These are phyloP conservation scores for Eucommia ulmoides DNA, from an alignment of 257 asterid species.

Conservation along the genomic window DNA sequence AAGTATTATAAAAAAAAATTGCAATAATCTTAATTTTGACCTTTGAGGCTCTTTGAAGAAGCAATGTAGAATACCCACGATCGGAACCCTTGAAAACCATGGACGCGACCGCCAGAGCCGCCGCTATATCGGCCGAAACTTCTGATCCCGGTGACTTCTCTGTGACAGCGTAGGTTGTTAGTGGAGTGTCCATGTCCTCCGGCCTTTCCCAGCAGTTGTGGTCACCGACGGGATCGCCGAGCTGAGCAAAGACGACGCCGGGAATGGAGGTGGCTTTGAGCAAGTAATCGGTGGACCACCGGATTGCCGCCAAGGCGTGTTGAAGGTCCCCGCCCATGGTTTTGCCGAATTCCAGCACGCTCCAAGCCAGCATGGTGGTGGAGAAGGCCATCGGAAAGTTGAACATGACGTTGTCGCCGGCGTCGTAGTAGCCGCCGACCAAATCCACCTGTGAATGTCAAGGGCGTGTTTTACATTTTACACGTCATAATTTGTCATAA, in stretches of 20 bases:
- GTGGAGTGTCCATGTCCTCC: not conserved
- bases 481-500: too few relatives aligned
- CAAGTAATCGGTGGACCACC: not conserved
- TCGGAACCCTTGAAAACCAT: slow-evolving; percentile 22
- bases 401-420: not conserved
- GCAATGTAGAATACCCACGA: slow-evolving; percentile 18
- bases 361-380: not conserved
- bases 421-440: not conserved
- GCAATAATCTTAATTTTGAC: not conserved
- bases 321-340: not conserved
- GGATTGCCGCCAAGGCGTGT: not conserved
- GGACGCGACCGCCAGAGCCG: not conserved
- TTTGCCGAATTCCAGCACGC: not conserved
- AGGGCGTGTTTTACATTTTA: too few relatives aligned
- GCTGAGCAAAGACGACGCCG: not conserved
- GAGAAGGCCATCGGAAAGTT: not conserved
- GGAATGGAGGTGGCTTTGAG: not conserved
- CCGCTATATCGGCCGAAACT: not conserved
- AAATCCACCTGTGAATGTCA: not conserved
- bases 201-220: not conserved
- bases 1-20: not conserved
- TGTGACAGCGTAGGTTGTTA: not conserved
- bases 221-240: not conserved
- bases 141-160: not conserved
- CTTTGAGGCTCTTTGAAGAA: slow-evolving; percentile 24